Evolutionary conservation across 169 alveolate genomes (phyloP), one percentile per base, ranked within the genome.

Genomic region (Plasmodium cynomolgi): DNA sequence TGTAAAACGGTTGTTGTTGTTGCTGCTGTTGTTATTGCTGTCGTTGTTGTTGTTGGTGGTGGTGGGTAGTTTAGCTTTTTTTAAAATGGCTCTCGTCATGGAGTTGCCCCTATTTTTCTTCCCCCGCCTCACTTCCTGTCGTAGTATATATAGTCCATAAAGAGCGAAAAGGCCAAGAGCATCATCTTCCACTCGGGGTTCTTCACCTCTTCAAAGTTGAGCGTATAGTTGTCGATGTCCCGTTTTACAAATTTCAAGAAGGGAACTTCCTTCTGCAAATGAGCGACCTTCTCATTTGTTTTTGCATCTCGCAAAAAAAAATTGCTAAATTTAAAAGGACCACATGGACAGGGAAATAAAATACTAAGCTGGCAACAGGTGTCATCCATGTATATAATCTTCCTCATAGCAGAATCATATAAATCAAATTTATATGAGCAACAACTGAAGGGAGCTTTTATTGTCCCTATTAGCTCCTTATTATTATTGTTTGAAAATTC

Each of bases 181-280:
- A 86, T 86, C 93, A 86, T 86, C 81, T 86, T 86, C 93, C 93
- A 86, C 68, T 86, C 93, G 17, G 93, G 93, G 37, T 86, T 86
- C 62, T 75, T 2, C 39, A 86, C 86, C 41, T 86, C 80, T 34
- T 86, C 93, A 34, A 86, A 86, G 80, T 86, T 79, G 56, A 86
- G 26, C 17, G 85, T 77, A 44, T 86, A 86, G 31, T 86, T 86
- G 72, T 86, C 93, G 31, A 86, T 74, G 44, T 86, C 93, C 34
- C 85, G 73, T 44, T 86, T 86, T 54, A 86, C 81, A 56, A 86
- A 77, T 86, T 86, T 75, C 62, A 86, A 58, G 72, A 86, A 86
- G 23, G 93, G 93, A 23, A 86, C 93, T 77, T 86, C 93, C 68
- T 75, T 86, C 68, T 26, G 84, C 72, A 86, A 44, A 79, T 86